Conservation (phyloP, 139 green algal genomes). For the Chlorokybus atmophyticus region DNA sequence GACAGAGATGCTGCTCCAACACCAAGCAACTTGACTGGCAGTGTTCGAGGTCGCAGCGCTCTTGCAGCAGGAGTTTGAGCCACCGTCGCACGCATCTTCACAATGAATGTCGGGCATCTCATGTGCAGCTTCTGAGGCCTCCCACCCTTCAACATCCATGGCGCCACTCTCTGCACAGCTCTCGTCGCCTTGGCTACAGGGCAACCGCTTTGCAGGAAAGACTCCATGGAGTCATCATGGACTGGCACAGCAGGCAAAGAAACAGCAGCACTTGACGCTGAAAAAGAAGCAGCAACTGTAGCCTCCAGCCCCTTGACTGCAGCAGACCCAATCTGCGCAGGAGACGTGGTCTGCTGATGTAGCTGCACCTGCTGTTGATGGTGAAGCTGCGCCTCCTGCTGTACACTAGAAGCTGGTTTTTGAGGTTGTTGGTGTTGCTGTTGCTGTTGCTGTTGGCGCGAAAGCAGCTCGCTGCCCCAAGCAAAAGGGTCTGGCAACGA, state of each 20-base stretch:
- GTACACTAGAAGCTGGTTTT: too few species aligned
- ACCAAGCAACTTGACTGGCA: constrained; percentile 13
- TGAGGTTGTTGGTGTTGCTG: too few species aligned
- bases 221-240: background rate
- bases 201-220: constrained; percentile 17
- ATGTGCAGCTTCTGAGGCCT: constrained; percentile 5
- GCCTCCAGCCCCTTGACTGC: background rate
- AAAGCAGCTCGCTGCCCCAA: background rate
- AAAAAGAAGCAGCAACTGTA: background rate
- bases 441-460: background rate
- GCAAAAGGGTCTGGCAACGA: background rate
- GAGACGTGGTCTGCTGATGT: background rate
- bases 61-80: constrained; percentile 44
- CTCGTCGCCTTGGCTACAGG: constrained; percentile 21
- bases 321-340: background rate
- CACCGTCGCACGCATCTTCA: constrained; percentile 52
- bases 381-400: too few species aligned
- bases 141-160: constrained; percentile 1
- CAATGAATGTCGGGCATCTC: constrained; percentile 58
- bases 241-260: background rate
- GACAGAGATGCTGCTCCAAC: constrained; percentile 38
- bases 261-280: background rate
- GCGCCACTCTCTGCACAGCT: constrained; percentile 3
- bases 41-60: constrained; percentile 48
- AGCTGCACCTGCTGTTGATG: too few species aligned